phyloP scores from a whole-genome alignment of 306 rosid species.

The Acacia confusa region DNA sequence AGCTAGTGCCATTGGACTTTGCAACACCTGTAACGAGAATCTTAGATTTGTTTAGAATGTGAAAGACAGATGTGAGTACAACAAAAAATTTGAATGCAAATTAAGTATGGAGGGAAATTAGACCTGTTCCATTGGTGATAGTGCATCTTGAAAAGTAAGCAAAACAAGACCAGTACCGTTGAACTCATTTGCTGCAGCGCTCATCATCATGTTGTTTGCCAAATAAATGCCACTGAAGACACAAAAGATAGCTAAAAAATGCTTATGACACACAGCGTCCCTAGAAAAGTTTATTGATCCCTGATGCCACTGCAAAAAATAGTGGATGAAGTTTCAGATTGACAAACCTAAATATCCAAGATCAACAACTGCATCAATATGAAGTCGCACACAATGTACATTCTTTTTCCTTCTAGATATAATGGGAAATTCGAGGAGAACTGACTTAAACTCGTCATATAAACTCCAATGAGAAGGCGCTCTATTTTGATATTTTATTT shows the following conservation, averaged over 20 bases:
- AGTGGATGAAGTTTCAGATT: conserved; percentile 35
- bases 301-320: conserved; percentile 56
- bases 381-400: conserved; percentile 15
- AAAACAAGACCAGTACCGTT: conserved; percentile 58
- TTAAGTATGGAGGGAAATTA: conserved; percentile 25
- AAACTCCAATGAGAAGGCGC: background rate
- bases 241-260: conserved; percentile 72
- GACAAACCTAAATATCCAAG: conserved; percentile 24
- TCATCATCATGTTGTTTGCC: conserved; percentile 71
- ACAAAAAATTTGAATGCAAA: conserved; percentile 20
- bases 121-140: conserved; percentile 86
- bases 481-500: conserved; percentile 3
- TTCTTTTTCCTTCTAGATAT: conserved; percentile 8
- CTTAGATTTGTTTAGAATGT: conserved; percentile 26
- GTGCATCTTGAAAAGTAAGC: conserved; percentile 77
- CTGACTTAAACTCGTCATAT: conserved; percentile 15
- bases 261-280: conserved; percentile 73
- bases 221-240: conserved; percentile 76
- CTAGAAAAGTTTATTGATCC: conserved; percentile 56
- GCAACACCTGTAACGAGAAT: conserved; percentile 60
- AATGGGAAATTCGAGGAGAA: conserved; percentile 16
- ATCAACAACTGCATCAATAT: conserved; percentile 22
- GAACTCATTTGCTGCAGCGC: conserved; percentile 66
- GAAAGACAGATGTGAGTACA: conserved; percentile 6
- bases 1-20: conserved; percentile 59